Percentiles rank a stretch among this genome's conserved stretches.
phyloP scores from a whole-genome alignment of 495 filamentous ascomycete species.

The Daldinia decipiens region DNA sequence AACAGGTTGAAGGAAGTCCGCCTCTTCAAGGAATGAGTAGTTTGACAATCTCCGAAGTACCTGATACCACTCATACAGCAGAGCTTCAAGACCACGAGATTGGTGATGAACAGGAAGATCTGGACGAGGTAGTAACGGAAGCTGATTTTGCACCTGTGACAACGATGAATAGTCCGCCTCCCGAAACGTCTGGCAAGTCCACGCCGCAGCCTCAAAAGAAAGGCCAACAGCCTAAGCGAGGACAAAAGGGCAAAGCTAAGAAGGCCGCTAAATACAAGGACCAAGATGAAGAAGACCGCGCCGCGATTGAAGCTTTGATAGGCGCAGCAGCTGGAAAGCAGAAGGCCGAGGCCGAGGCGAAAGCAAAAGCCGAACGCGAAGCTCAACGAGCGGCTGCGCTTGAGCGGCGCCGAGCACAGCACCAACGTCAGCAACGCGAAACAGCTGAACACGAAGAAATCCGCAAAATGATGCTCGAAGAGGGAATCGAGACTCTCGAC shows the following conservation, averaged over 20 bases:
- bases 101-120: constrained; percentile 36
- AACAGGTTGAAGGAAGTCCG: constrained; percentile 27
- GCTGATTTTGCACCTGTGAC: constrained; percentile 33
- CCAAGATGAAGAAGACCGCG: constrained; percentile 93
- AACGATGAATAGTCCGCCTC: constrained; percentile 23
- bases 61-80: background rate
- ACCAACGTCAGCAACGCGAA: constrained; percentile 72
- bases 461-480: constrained; percentile 65
- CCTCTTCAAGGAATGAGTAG: constrained; percentile 47
- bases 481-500: constrained; percentile 56
- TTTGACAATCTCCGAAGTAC: constrained; percentile 47
- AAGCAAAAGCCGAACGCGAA: constrained; percentile 61
- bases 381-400: constrained; percentile 71
- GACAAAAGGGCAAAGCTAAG: constrained; percentile 85
- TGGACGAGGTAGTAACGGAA: constrained; percentile 30
- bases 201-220: constrained; percentile 49
- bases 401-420: constrained; percentile 79
- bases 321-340: constrained; percentile 71
- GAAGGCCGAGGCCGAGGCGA: constrained; percentile 64
- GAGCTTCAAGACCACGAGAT: constrained; percentile 31
- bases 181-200: constrained; percentile 42
- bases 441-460: constrained; percentile 73
- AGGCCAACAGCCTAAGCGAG: constrained; percentile 66
- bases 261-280: constrained; percentile 92
- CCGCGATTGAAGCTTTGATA: constrained; percentile 80